phyloP scores from a whole-genome alignment of 2,329 filamentous ascomycete species.

The Talaromyces marneffei region DNA sequence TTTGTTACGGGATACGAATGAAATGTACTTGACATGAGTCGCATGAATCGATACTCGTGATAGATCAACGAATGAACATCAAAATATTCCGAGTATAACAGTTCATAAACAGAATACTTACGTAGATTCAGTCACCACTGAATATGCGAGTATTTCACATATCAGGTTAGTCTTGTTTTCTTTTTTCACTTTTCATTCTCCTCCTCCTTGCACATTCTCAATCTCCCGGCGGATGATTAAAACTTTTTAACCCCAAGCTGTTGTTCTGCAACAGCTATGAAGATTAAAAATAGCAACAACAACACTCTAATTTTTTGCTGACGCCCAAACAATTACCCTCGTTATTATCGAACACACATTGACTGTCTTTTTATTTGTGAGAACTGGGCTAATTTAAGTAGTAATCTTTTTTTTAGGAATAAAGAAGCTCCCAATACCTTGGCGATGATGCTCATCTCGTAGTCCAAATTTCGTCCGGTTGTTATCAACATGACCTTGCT shows the following conservation, averaged over 20 bases:
- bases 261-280: slow-evolving; percentile 41
- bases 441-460: background rate
- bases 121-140: background rate
- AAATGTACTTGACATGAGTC: slow-evolving; percentile 35
- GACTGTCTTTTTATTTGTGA: background rate
- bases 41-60: slow-evolving; percentile 27
- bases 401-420: background rate
- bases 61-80: slow-evolving; percentile 27
- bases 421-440: background rate
- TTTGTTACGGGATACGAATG: slow-evolving; percentile 25
- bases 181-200: background rate
- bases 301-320: slow-evolving; percentile 71
- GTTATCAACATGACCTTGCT: background rate
- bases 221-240: slow-evolving; percentile 51
- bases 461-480: background rate
- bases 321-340: slow-evolving; percentile 30
- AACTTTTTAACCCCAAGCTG: slow-evolving; percentile 61
- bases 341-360: background rate
- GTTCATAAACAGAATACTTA: background rate
- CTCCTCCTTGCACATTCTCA: background rate
- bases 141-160: background rate
- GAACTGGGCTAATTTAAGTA: slow-evolving; percentile 7
- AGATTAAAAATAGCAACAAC: slow-evolving; percentile 57
- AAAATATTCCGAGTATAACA: background rate
- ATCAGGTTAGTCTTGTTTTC: slow-evolving; percentile 1